phyloP scores from a whole-genome alignment of 441 rosid genomes.

The Biscutella auriculata region DNA sequence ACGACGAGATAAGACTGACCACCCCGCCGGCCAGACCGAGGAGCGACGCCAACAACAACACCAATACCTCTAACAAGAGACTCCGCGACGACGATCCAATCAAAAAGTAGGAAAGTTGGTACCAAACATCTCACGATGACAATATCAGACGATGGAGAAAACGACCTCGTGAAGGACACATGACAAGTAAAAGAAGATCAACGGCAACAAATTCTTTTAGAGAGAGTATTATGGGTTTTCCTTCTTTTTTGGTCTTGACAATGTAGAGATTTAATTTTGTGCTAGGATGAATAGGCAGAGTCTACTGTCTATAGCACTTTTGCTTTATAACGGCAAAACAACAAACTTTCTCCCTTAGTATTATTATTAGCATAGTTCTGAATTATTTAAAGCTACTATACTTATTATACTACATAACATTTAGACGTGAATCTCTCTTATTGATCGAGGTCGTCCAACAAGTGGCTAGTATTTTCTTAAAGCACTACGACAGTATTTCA shows the following conservation, averaged over 20 bases:
- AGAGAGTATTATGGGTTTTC: too few relatives aligned
- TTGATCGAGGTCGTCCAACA: slow-evolving; percentile 10
- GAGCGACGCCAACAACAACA: too few relatives aligned
- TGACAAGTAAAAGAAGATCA: too few relatives aligned
- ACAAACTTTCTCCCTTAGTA: not conserved
- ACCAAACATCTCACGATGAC: too few relatives aligned
- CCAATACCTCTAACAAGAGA: too few relatives aligned
- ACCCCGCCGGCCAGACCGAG: too few relatives aligned
- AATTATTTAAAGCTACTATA: not conserved
- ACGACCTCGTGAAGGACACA: too few relatives aligned
- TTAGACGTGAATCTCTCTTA: slow-evolving; percentile 10
- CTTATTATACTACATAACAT: slow-evolving; percentile 3
- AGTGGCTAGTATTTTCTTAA: slow-evolving; percentile 12
- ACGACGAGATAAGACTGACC: too few relatives aligned
- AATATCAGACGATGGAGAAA: too few relatives aligned
- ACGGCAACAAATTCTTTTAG: too few relatives aligned
- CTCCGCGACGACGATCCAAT: too few relatives aligned
- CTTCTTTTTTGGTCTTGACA: not conserved
- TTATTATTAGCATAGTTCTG: not conserved
- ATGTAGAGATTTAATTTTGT: slow-evolving; percentile 7
- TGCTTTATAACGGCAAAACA: slow-evolving; percentile 16
- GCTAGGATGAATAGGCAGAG: slow-evolving; percentile 19
- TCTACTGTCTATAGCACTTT: slow-evolving; percentile 13
- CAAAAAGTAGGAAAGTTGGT: too few relatives aligned
- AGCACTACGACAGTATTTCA: slow-evolving; percentile 8